phyloP scores from a whole-genome alignment of 768 basidiomycete species.

The Pleurotus giganteus region DNA sequence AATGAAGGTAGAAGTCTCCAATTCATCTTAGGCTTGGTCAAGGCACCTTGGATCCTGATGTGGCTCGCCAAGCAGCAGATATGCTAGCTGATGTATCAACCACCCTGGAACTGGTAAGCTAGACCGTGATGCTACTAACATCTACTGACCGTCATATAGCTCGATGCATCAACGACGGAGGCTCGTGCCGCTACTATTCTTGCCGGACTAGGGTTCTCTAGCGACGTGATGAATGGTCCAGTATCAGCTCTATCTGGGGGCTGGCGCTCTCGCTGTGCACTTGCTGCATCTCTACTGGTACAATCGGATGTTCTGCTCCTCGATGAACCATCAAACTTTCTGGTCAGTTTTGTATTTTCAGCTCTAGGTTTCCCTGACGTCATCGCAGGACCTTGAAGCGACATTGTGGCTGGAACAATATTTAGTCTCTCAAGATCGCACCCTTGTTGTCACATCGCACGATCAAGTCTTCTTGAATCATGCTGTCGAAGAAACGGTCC shows the following conservation, averaged over 20 bases:
- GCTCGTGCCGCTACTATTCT: constrained; percentile 52
- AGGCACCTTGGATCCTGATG: constrained; percentile 21
- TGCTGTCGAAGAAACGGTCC: constrained; percentile 59
- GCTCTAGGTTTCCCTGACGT: neutral
- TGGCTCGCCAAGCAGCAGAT: constrained; percentile 19
- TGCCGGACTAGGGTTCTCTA: constrained; percentile 56
- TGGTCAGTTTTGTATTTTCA: constrained; percentile 15
- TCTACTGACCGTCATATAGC: constrained; percentile 15
- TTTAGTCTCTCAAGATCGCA: constrained; percentile 36
- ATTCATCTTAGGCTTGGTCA: constrained; percentile 19
- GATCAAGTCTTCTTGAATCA: constrained; percentile 61
- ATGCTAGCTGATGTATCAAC: constrained; percentile 25
- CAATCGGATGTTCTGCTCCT: constrained; percentile 55
- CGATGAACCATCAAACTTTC: constrained; percentile 56
- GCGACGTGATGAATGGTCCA: constrained; percentile 34
- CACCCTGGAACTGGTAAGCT: constrained; percentile 21
- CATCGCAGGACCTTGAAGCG: constrained; percentile 40
- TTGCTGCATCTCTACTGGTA: constrained; percentile 58
- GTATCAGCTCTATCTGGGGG: constrained; percentile 57
- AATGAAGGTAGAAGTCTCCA: constrained; percentile 13
- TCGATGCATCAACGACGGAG: constrained; percentile 41
- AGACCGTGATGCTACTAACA: constrained; percentile 1
- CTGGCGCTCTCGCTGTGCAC: constrained; percentile 58
- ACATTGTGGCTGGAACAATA: constrained; percentile 55
- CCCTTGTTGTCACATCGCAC: constrained; percentile 62